Evolutionary conservation across 2,329 filamentous ascomycete species (phyloP), one percentile per base, ranked within the genome.

Genomic region (Penicillium sp.): DNA sequence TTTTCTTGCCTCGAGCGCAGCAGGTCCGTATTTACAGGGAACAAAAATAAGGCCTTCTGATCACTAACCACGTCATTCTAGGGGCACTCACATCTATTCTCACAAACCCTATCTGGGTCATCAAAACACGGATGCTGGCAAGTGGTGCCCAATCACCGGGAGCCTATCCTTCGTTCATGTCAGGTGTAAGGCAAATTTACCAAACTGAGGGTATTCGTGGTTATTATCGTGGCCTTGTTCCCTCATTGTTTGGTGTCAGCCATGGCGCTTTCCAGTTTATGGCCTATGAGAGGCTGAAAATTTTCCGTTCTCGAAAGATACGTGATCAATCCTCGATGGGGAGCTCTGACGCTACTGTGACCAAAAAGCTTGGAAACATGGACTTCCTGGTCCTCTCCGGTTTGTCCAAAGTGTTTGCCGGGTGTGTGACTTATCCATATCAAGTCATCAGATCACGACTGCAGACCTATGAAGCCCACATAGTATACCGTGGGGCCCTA

Each of bases 41-140:
- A 19, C 28, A 49, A 6, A 15, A 7, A 6, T 13, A 10, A n/a
- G 15, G 22, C 19, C 55, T 53, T 24, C 26, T n/a, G 5, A 44
- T 4, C 17, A 55, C 62, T 62, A 37, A 67, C n/a, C 2, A 24
- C 9, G n/a, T 45, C 17, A 28, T 26, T 50, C 9, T 42, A 67
- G 93, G 94, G 33, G 82, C 90, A 19, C 78, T 91, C 44, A 96
- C 93, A 1, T 90, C 93, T 47, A 80, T 91, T 33, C 84, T 94
- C 67, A 98, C 95, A 33, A 98, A 98, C 75, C 95, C 95, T 2
- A 89, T 99, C 70, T 99, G 95, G 95, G 95, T 99, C 2, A 88
- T 99, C 76, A 98, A 98, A 82, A 98, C 94, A 9, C 90, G 95
- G 65, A 98, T 99, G 93, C 83, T 98, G 26, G 92, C 93, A 33